phyloP scores from a whole-genome alignment of 1,284 basidiomycete genomes.

The Ganoderma lingzhi region DNA sequence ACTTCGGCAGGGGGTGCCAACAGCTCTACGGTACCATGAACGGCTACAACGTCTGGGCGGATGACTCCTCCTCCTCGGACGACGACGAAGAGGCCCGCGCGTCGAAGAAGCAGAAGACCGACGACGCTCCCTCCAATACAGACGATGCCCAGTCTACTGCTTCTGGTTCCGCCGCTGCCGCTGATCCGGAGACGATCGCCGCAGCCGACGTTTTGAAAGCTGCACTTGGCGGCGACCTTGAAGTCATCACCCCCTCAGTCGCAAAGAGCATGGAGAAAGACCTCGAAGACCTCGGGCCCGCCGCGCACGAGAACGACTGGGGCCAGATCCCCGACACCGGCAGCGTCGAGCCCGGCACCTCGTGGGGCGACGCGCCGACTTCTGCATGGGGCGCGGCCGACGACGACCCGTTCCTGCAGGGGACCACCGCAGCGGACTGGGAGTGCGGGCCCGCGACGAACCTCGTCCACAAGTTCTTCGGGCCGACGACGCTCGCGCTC shows the following conservation, averaged over 20 bases:
- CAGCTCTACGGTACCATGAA: conserved; percentile 51
- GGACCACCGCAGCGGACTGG: conserved; percentile 29
- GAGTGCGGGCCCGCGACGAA: conserved; percentile 32
- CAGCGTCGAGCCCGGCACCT: conserved; percentile 2
- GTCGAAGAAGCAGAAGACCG: conserved; percentile 38
- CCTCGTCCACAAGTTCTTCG: conserved; percentile 50
- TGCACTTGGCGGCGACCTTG: conserved; percentile 26
- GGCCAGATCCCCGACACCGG: conserved; percentile 10
- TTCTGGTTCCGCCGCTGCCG: background rate
- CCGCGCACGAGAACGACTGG: conserved; percentile 22
- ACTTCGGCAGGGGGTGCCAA: conserved; percentile 55
- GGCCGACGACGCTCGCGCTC: conserved; percentile 50
- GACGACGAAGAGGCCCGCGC: conserved; percentile 26
- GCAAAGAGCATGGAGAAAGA: conserved; percentile 31
- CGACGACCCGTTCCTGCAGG: background rate
- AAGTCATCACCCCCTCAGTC: conserved; percentile 34
- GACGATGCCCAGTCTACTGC: background rate
- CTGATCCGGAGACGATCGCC: background rate
- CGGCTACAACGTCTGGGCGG: conserved; percentile 14
- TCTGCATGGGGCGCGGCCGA: background rate
- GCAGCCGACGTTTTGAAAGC: conserved; percentile 26
- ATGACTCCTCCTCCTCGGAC: conserved; percentile 13
- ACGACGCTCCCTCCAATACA: conserved; percentile 15
- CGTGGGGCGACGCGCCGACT: background rate
- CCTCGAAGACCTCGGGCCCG: conserved; percentile 25